These are phyloP conservation scores for Panicum virgatum DNA, from an alignment of 202 grass and related monocot species.

Conservation along the genomic window DNA sequence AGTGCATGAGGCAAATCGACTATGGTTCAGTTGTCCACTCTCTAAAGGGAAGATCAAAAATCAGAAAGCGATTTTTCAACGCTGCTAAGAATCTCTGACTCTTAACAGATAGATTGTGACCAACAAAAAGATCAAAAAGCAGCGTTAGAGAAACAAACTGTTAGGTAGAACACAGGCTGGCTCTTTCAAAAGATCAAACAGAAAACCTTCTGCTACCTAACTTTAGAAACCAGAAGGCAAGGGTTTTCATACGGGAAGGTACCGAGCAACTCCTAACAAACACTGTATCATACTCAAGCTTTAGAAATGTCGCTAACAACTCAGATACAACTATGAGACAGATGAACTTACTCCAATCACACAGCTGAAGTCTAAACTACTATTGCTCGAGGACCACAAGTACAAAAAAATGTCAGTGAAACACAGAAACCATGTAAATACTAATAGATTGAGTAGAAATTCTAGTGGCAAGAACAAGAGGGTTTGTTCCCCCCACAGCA, in stretches of 20 bases:
- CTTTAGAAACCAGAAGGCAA: conserved; percentile 41
- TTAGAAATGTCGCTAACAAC: conserved; percentile 34
- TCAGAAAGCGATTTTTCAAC: conserved; percentile 21
- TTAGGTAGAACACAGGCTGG: conserved; percentile 38
- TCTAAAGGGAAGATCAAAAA: conserved; percentile 17
- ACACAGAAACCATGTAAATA: neutral
- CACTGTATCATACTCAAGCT: conserved; percentile 29
- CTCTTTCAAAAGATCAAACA: conserved; percentile 37
- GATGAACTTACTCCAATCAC: conserved; percentile 21
- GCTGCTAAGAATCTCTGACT: conserved; percentile 36
- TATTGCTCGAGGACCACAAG: conserved; percentile 6
- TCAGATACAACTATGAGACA: conserved; percentile 19
- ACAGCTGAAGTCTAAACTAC: conserved; percentile 8
- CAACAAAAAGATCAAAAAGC: conserved; percentile 40
- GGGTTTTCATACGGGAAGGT: conserved; percentile 42
- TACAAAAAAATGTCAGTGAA: conserved; percentile 1
- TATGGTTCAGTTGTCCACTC: neutral
- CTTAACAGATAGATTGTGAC: conserved; percentile 38
- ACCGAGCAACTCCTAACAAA: conserved; percentile 40
- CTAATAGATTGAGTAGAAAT: neutral
- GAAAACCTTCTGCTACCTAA: conserved; percentile 40
- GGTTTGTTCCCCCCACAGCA: neutral
- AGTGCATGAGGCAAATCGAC: conserved; percentile 2
- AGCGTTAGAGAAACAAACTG: conserved; percentile 42
- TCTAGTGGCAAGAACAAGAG: neutral